These are phyloP conservation scores for Tricholoma hemisulphureum DNA, from an alignment of 768 basidiomycete species.

Conservation along the genomic window DNA sequence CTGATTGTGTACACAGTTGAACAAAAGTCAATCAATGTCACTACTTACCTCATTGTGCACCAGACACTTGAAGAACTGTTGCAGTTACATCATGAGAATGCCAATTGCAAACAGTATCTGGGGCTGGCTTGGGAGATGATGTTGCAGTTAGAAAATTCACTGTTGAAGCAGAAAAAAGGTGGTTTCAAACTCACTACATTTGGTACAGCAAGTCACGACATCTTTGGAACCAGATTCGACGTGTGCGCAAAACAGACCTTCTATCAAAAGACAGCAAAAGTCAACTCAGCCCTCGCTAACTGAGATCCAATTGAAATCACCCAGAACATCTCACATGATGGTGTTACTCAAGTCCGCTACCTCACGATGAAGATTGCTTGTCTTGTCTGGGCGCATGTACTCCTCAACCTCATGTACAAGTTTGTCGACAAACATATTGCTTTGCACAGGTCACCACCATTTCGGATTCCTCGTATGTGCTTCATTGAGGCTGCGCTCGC, in stretches of 20 bases:
- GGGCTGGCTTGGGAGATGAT: not conserved
- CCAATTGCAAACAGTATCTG: not conserved
- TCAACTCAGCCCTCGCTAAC: not conserved
- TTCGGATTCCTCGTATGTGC: slow-evolving; percentile 13
- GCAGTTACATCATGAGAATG: not conserved
- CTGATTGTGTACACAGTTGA: too few relatives aligned
- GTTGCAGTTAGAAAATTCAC: not conserved
- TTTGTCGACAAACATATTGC: slow-evolving; percentile 4
- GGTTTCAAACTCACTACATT: slow-evolving; percentile 9
- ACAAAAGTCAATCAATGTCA: not conserved
- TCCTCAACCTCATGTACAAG: slow-evolving; percentile 17
- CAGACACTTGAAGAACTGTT: not conserved
- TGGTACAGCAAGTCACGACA: not conserved
- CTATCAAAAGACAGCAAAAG: not conserved
- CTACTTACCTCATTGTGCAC: not conserved
- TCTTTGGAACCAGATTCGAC: not conserved
- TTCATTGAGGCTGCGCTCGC: slow-evolving; percentile 18
- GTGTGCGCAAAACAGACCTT: slow-evolving; percentile 16
- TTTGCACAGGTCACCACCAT: not conserved
- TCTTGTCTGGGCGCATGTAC: slow-evolving; percentile 19
- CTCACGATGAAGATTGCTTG: slow-evolving; percentile 20
- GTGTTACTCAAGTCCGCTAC: slow-evolving; percentile 13
- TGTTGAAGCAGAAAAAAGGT: slow-evolving; percentile 4
- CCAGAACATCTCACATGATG: slow-evolving; percentile 12
- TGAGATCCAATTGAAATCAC: not conserved